Base-by-base conservation (phyloP, 2,329 filamentous ascomycete genomes). In the Pyricularia pennisetigena region DNA sequence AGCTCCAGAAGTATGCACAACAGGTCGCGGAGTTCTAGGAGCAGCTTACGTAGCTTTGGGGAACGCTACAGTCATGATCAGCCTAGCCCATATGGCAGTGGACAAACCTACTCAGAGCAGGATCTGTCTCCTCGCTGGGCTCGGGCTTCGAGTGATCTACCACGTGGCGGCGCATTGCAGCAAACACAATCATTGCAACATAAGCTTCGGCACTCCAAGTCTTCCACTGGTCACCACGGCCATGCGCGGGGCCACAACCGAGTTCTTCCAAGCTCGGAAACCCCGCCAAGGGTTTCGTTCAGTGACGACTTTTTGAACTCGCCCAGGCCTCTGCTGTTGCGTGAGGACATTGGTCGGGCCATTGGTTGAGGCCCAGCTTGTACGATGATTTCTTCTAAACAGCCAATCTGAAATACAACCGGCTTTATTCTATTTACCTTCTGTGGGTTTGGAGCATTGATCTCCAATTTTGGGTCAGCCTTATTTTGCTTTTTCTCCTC, bases 301-400 rank as follows among this genome's bases (percentile, higher is more conserved):
- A 81, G 82, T 7, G 81, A 86, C 4, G 82, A 85, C 9, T 70
- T 81, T 8, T 81, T 78, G 5, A 83, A 81, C 2, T 83, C 84
- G 24, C 83, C 84, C 2, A 80, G 82, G 9, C 83, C 83, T 14
- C 74, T 80, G 30, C 75, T 84, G 32, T 35, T 35, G 66, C 79
- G 78, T 68, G 76, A 79, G 68, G 79, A 79, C 64, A 86, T 86
- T 75, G 85, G 85, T 6, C 79, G 82, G 30, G 84, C 84, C 3
- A 82, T 86, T 67, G 84, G 84, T n/a, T 86, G 78, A 83, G 69
- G 61, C 66, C 14, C 24, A 69, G 16, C 69, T 65, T 16, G 63
- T 41, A 35, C 23, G 28, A 41, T 3, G 16, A 16, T 16, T 24
- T 9, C 20, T 35, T 10, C 16, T 30, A 23, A 23, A 4, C 63